Base-by-base conservation (phyloP, 2,329 filamentous ascomycete genomes). In the Didymella keratinophila region DNA sequence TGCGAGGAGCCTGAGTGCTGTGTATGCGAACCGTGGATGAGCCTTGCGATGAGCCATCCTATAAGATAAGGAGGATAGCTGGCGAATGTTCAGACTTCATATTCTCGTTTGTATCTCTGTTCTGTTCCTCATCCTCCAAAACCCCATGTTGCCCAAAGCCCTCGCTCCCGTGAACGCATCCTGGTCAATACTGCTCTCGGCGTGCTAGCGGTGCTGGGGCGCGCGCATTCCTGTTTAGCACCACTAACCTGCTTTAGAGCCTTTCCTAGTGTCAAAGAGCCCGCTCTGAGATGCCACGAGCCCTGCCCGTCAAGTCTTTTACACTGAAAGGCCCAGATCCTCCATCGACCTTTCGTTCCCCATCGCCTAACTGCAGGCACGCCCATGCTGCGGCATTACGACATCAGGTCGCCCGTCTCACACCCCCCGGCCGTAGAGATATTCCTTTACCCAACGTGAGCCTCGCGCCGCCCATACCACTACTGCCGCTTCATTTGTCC, bases 301-400 rank as follows among this genome's bases (percentile, higher is more conserved):
- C 58, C 63, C 62, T 64, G 66, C 63, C 63, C 60, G 67, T 63
- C 68, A 63, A 64, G 61, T 64, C 59, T 64, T 66, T 61, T 64
- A 58, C 61, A 57, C 63, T 60, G 58, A 58, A 67, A 65, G 65
- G 68, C 41, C 66, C 63, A 69, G 66, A 69, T 65, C 61, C 53
- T 41, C 53, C 58, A 56, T 62, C 55, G 65, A 61, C 63, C 61
- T 62, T 56, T 60, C 45, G 58, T 54, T 60, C 56, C 53, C 61
- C 56, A 60, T 58, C 56, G 59, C 62, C 62, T 56, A 56, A 56
- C 54, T 52, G 50, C 60, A 60, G 60, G 59, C 63, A 51, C 60
- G 58, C 64, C 66, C 56, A 63, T 65, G 61, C 56, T 59, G 54
- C 56, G 59, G 56, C 48, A 63, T 67, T 66, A 61, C 68, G 68